Percentiles rank a stretch among this genome's conserved stretches.
Conservation (phyloP, 306 rosid genomes). For the Prunus fruticosa region DNA sequence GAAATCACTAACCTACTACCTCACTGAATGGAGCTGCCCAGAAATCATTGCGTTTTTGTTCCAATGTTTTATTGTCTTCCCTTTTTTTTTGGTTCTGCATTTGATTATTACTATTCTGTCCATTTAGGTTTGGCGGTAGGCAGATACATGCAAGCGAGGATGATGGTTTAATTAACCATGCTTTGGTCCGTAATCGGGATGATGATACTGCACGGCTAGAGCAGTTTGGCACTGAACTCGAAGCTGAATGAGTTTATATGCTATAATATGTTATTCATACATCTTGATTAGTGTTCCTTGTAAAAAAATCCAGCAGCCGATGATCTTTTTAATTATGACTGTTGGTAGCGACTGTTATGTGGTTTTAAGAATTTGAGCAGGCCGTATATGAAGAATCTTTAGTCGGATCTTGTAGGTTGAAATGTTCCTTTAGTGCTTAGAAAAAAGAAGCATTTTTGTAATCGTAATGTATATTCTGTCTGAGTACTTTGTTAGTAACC, state of each 20-base stretch:
- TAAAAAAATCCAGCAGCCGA: not conserved
- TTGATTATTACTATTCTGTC: constrained; percentile 3
- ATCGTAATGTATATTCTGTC: not conserved
- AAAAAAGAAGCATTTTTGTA: not conserved
- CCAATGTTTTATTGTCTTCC: not conserved
- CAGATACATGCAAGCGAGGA: constrained; percentile 91
- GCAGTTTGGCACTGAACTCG: constrained; percentile 90
- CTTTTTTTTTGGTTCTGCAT: not conserved
- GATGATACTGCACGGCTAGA: constrained; percentile 72
- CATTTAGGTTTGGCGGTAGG: constrained; percentile 83
- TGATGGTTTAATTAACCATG: constrained; percentile 77
- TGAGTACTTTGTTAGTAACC: not conserved
- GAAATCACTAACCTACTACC: not conserved
- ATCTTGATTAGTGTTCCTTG: not conserved
- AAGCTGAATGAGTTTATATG: constrained; percentile 51
- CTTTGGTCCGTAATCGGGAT: constrained; percentile 59
- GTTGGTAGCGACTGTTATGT: not conserved
- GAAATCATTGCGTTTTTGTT: not conserved
- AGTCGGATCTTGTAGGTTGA: not conserved
- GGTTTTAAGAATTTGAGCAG: not conserved
- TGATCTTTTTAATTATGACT: not conserved
- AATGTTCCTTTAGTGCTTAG: not conserved
- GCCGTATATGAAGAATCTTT: not conserved
- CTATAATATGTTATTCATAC: not conserved
- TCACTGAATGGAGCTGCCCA: not conserved